These are phyloP conservation scores for Cnidoscolus chayamansa DNA, from an alignment of 441 rosid species.

Conservation along the genomic window DNA sequence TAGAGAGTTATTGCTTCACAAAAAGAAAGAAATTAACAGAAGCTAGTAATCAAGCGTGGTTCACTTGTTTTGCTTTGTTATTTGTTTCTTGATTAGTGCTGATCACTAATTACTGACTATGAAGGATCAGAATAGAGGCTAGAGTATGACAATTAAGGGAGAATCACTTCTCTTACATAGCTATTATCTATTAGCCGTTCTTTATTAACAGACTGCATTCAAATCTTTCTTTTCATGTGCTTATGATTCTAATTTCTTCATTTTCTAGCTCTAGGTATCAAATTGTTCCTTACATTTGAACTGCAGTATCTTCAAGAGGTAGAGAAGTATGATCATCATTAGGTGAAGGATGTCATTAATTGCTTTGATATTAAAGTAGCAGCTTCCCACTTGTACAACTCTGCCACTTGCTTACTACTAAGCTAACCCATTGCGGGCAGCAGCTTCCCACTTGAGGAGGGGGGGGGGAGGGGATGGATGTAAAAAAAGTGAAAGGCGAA, in stretches of 20 bases:
- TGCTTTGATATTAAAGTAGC: not conserved
- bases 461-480: no score
- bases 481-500: not conserved
- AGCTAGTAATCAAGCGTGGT: not conserved
- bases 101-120: conserved; percentile 13
- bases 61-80: conserved; percentile 4
- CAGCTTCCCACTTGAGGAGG: not conserved
- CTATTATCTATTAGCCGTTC: conserved; percentile 15
- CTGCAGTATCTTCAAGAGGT: not conserved
- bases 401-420: no score
- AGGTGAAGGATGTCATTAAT: not conserved
- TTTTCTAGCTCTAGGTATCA: not conserved
- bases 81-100: conserved; percentile 12
- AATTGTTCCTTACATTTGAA: not conserved
- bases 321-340: not conserved
- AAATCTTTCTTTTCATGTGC: not conserved
- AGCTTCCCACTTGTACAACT: conserved; percentile 1
- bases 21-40: not conserved
- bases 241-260: not conserved
- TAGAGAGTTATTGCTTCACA: not conserved
- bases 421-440: no score
- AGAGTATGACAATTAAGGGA: conserved; percentile 12
- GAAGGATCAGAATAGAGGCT: conserved; percentile 14
- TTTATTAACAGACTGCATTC: not conserved
- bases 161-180: conserved; percentile 16